Percentiles rank a stretch among this genome's conserved stretches.
Conservation (phyloP, 306 rosid species). For the Psophocarpus tetragonolobus region DNA sequence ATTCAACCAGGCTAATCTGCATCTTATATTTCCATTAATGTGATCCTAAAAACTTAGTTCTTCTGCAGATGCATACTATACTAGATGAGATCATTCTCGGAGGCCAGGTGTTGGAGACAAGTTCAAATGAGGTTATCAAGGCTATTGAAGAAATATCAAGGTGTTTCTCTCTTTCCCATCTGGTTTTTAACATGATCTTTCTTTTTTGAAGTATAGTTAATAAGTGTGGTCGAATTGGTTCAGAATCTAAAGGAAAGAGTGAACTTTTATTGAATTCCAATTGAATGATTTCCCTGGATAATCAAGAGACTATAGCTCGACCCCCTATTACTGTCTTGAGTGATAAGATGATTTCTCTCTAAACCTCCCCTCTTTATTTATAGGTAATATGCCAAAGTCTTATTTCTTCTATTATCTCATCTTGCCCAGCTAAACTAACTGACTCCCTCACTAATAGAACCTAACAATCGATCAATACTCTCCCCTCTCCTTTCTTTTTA, state of each 20-base stretch:
- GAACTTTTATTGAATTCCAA: neutral
- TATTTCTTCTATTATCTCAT: neutral
- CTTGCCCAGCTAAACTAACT: neutral
- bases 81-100: constrained; percentile 89
- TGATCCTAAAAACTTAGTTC: constrained; percentile 23
- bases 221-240: neutral
- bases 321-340: neutral
- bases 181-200: neutral
- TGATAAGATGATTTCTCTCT: neutral
- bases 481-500: neutral
- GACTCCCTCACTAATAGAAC: neutral
- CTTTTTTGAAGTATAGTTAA: constrained; percentile 15
- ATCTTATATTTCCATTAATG: constrained; percentile 13
- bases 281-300: neutral
- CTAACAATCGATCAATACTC: neutral
- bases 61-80: constrained; percentile 72
- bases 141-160: constrained; percentile 85
- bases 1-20: neutral
- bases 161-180: constrained; percentile 46
- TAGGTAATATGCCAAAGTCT: neutral
- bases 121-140: constrained; percentile 83
- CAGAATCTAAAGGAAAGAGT: neutral
- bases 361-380: neutral
- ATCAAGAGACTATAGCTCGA: neutral
- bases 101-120: constrained; percentile 91